Evolutionary conservation across 1,284 basidiomycete genomes (phyloP).

Genomic region (Sphagnurus paluster): DNA sequence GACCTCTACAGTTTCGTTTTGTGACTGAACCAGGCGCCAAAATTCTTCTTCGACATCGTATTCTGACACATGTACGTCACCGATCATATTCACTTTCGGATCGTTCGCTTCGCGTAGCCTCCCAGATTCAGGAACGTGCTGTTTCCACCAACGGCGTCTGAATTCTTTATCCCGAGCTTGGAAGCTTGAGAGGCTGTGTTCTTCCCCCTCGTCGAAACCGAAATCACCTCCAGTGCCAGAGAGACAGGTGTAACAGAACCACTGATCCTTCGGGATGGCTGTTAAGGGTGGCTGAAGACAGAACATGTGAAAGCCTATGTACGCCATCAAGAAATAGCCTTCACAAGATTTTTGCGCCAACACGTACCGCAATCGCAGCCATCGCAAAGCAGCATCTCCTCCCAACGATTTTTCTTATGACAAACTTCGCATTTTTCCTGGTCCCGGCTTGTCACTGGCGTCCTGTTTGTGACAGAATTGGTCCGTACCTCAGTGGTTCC

Average conservation of each 20-base stretch:
- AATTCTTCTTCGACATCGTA: conserved; percentile 95
- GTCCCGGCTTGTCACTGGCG: conserved; percentile 31
- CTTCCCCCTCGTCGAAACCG: conserved; percentile 98
- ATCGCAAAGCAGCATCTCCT: conserved; percentile 94
- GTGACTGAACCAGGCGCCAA: conserved; percentile 93
- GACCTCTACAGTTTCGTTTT: conserved; percentile 92
- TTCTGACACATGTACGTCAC: conserved; percentile 75
- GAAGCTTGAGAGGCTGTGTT: conserved; percentile 91
- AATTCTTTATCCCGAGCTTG: conserved; percentile 91
- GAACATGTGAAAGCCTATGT: conserved; percentile 90
- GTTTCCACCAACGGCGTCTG: conserved; percentile 84
- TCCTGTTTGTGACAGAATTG: conserved; percentile 26
- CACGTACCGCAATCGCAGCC: conserved; percentile 91
- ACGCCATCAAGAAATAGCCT: conserved; percentile 3
- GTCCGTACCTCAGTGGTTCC: conserved; percentile 52
- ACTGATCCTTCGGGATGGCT: conserved; percentile 87
- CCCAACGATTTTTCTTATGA: conserved; percentile 82
- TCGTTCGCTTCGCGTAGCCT: conserved; percentile 37
- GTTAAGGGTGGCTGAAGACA: conserved; percentile 91
- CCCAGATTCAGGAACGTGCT: conserved; percentile 58
- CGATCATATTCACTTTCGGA: conserved; percentile 58
- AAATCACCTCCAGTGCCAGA: conserved; percentile 96
- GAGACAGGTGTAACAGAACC: conserved; percentile 95
- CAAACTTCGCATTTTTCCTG: conserved; percentile 88
- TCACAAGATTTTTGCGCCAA: conserved; percentile 7